Conservation (phyloP, 177 flowering plant genomes). For the Telopea speciosissima region DNA sequence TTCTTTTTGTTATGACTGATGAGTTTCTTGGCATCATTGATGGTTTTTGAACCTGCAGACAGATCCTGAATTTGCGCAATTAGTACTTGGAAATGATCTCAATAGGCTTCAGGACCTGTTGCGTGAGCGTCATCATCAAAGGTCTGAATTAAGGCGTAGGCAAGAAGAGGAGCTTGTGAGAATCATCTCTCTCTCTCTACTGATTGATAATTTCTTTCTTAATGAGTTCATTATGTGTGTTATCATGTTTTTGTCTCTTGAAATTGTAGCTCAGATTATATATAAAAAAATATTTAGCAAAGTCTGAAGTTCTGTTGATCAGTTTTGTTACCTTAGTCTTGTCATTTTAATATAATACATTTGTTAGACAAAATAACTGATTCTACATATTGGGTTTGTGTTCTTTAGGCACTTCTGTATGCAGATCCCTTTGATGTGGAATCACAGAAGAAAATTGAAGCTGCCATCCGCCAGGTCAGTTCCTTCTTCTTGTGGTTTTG, state of each 20-base stretch:
- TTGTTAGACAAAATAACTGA: not conserved
- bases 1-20: not conserved
- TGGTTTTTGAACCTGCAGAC: constrained; percentile 32
- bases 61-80: constrained; percentile 94
- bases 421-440: constrained; percentile 99
- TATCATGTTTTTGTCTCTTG: not conserved
- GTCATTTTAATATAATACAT: not conserved
- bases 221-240: not conserved
- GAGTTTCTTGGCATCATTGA: not conserved
- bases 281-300: not conserved
- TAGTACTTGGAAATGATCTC: constrained; percentile 72
- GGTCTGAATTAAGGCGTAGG: constrained; percentile 50
- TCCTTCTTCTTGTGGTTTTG: not conserved
- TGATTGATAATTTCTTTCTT: not conserved
- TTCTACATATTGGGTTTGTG: constrained; percentile 3
- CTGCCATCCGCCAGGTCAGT: constrained; percentile 85
- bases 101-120: constrained; percentile 63
- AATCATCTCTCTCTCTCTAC: not conserved
- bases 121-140: constrained; percentile 61
- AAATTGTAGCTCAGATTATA: not conserved
- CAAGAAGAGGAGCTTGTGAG: constrained; percentile 84
- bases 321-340: not conserved
- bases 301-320: not conserved
- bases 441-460: constrained; percentile 95
- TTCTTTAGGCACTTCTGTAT: constrained; percentile 63